These are phyloP conservation scores for Diaporthe aspalathi DNA, from an alignment of 2,329 filamentous ascomycete genomes.

Conservation along the genomic window DNA sequence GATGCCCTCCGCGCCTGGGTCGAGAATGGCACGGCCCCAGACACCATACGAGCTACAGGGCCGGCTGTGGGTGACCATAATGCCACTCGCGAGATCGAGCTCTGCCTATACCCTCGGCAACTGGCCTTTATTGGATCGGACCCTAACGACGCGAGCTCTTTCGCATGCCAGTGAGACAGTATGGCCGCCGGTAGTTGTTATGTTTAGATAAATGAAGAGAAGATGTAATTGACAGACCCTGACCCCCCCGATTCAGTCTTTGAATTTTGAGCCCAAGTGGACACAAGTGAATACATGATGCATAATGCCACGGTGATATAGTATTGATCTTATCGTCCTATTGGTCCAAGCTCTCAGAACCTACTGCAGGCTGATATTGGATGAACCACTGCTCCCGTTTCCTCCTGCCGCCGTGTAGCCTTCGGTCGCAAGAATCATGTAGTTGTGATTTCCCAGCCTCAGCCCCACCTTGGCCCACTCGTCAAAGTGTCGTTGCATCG, in stretches of 20 bases:
- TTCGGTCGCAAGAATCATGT: constrained; percentile 62
- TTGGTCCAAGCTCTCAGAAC: too few species aligned
- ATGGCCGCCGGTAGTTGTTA: too few species aligned
- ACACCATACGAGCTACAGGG: constrained; percentile 36
- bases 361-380: constrained; percentile 41
- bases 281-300: too few species aligned
- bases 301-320: background rate
- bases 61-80: constrained; percentile 10
- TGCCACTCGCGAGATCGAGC: background rate
- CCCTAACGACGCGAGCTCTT: constrained; percentile 11
- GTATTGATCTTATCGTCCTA: background rate
- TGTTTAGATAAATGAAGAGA: too few species aligned
- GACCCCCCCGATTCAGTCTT: too few species aligned
- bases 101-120: constrained; percentile 19
- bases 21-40: constrained; percentile 40
- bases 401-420: constrained; percentile 50
- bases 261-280: too few species aligned
- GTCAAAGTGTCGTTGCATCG: constrained; percentile 63
- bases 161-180: constrained; percentile 4
- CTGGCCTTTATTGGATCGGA: constrained; percentile 23
- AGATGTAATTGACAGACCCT: too few species aligned
- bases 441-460: constrained; percentile 62
- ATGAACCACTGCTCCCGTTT: constrained; percentile 46
- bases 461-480: constrained; percentile 63
- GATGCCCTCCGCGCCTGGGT: constrained; percentile 41